Evolutionary conservation across 805 yeast genomes (phyloP).

Genomic region (Yamadazyma phyllophila): DNA sequence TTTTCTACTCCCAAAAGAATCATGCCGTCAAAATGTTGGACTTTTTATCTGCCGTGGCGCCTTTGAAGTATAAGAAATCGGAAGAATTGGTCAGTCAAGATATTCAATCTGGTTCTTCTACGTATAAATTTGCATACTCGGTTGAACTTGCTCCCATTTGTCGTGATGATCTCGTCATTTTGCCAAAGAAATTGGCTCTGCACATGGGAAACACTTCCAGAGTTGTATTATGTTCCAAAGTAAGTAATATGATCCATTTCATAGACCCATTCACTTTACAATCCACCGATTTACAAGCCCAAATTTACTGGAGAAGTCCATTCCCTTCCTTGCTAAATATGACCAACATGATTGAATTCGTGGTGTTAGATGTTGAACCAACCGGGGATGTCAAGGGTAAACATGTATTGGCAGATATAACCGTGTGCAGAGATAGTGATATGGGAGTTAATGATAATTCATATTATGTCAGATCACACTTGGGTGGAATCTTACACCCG

Average conservation of each 20-base stretch:
- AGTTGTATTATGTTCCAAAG: conserved; percentile 78
- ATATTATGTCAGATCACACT: conserved; percentile 82
- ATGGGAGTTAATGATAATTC: conserved; percentile 82
- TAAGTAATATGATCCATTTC: conserved; percentile 81
- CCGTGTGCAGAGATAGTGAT: conserved; percentile 87
- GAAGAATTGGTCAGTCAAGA: conserved; percentile 91
- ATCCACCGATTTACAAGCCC: conserved; percentile 67
- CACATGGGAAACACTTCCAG: conserved; percentile 80
- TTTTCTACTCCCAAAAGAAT: conserved; percentile 81
- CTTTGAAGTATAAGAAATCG: conserved; percentile 77
- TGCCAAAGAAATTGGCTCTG: conserved; percentile 84
- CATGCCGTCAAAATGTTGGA: conserved; percentile 95
- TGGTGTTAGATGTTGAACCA: conserved; percentile 92
- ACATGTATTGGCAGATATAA: conserved; percentile 81
- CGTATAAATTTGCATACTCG: conserved; percentile 87
- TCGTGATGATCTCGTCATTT: conserved; percentile 90
- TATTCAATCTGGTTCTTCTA: conserved; percentile 84
- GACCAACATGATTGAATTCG: conserved; percentile 75
- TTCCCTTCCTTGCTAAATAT: conserved; percentile 75
- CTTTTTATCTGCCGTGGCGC: conserved; percentile 80
- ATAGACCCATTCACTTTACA: conserved; percentile 82
- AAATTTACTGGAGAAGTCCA: conserved; percentile 77
- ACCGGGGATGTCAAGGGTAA: conserved; percentile 77
- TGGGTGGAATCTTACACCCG: conserved; percentile 92
- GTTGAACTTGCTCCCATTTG: conserved; percentile 95